Base-by-base conservation (phyloP, 176 grass and related monocot species). In the Bolboschoenus planiculmis region DNA sequence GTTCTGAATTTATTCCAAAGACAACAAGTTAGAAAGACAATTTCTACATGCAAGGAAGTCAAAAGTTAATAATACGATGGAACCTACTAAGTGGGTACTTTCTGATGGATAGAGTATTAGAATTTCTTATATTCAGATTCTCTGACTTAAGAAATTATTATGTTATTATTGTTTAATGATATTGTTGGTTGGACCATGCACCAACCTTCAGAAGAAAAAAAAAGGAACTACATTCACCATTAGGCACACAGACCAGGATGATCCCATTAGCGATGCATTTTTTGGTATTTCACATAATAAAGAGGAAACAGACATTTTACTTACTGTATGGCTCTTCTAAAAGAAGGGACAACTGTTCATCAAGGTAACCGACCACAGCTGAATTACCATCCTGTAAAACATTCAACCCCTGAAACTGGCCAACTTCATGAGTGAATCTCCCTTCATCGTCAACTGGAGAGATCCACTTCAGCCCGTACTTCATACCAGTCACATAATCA, bases 381-480 rank as follows among this genome's bases (percentile, higher is more conserved):
- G 84, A 56, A 90, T 98, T 98, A 80, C 95, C 95, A 85, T 79
- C 73, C 74, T 90, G 90, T 24, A 98, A 86, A 71, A 98, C 92
- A 91, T 93, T 86, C 77, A 93, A 85, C 29, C 92, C 95, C 81
- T 80, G 82, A 60, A 98, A 98, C 27, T 87, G 86, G 76, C 95
- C 92, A 88, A 92, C 95, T 89, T 95, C 95, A 50, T 83, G 85
- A 67, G 95, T 94, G 78, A 98, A 98, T 7, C 87, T 95, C 36
- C 95, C 95, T 85, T 95, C 92, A 84, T 98, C 92, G 63, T 98
- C 95, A 75, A 98, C 92, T 0, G 95, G 95, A 85, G 95, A 98
- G 80, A 94, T 83, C 42, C 94, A 87, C 81, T 92, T 92, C 57
- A 98, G 92, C 36, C 89, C 92, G 88, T 98, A 98, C 78, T 98